Evolutionary conservation across 768 basidiomycete species (phyloP), one percentile per base, ranked within the genome.

Genomic region (Leucocoprinus birnbaumii): DNA sequence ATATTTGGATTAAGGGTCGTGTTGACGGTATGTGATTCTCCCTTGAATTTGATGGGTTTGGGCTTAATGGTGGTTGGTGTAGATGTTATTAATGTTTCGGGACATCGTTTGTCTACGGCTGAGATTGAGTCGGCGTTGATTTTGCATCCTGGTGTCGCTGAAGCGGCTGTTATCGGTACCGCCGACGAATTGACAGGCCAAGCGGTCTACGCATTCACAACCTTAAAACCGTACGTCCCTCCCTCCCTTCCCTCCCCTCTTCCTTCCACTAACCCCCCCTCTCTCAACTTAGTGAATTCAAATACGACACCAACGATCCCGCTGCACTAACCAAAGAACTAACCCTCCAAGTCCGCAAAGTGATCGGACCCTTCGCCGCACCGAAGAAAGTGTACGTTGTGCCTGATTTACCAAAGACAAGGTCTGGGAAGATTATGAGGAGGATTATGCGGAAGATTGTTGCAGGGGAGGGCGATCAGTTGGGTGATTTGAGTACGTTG

Each of bases 61-160:
- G 9, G 45, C 11, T 46, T 10, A 46, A 22, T 46, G 45, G 27
- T 11, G 19, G 2, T 13, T 25, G 16, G 16, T n/a, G 11, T 62
- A 91, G 90, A 96, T 73, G 94, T 97, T 56, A 97, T 97, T 81
- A 98, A 98, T 71, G 95, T 98, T 27, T 95, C 96, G 40, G 96
- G 96, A 1, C 96, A 99, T 71, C 87, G 96, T 63, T 76, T 99
- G 51, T 95, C 93, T 41, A 99, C 96, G 3, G 96, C 96, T 52
- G 96, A 98, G 74, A 97, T 99, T 57, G 96, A 99, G 74, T 94
- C 91, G 2, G 95, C 96, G 6, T 79, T 99, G 43, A 97, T 99
- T 70, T 72, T 91, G 65, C 95, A 98, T 78, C 83, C 84, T 63
- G 96, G 96, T 54, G 94, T 98, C 26, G 94, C 96, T 5, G 96